Base-by-base conservation (phyloP, 2,329 filamentous ascomycete genomes). In the Bipolaris victoriae region DNA sequence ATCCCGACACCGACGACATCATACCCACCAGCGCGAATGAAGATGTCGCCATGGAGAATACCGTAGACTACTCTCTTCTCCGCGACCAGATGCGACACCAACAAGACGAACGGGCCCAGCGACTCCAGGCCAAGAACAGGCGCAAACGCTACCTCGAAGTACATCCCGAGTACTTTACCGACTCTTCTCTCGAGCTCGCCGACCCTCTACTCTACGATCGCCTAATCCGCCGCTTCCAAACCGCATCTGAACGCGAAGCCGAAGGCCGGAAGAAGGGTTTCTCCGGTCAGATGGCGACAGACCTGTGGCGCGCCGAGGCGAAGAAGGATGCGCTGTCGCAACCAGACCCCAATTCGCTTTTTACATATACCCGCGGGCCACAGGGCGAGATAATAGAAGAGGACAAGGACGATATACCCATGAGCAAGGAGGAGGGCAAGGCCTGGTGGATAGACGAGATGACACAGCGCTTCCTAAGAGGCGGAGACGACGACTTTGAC, bases 151-250 rank as follows among this genome's bases (percentile, higher is more conserved):
- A 92, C 71, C 82, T 96, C 22, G 84, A 88, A 59, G 80, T 84
- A 4, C 85, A 94, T 70, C 88, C 89, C 2, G 83, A 86, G 52
- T 96, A 96, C 78, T 90, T 94, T 72, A 76, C 78, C 45, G 79
- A 80, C 49, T 66, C 83, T 45, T 82, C 82, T 52, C 84, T 88
- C 58, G 87, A 89, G 76, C 81, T 88, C 65, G 86, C 84, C 74
- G 84, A 95, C 76, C 91, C 92, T 1, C 79, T 94, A 7, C 84
- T 96, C 31, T 96, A 96, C 80, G 90, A 96, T 74, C 84, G 86
- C 51, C 82, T 96, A 22, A 85, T 97, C 58, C 87, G 91, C 50
- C 86, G 86, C 49, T 93, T 92, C 73, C 90, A 93, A 63, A 88
- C 88, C 1, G 79, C 88, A 2, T 80, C 83, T 3, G 91, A 96